Percentiles rank a stretch among this genome's conserved stretches.
Evolutionary conservation across 1,139 yeast species (phyloP).

Genomic region (Kazachstania sp.): DNA sequence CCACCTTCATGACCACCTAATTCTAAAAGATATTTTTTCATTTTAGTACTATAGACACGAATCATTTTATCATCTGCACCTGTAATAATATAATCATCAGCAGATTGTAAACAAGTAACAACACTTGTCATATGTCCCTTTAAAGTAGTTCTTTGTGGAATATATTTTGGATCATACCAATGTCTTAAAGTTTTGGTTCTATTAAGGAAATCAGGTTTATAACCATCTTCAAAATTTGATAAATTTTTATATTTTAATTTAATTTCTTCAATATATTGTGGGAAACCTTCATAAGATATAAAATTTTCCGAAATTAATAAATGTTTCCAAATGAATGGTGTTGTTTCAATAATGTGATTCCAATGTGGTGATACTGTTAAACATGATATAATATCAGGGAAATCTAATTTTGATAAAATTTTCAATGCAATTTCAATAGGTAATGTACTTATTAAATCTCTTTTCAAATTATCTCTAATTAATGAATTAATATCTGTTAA

Average conservation of each 20-base stretch:
- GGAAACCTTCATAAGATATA: slow-evolving; percentile 31
- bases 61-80: slow-evolving; percentile 87
- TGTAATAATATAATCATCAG: slow-evolving; percentile 81
- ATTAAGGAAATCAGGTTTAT: slow-evolving; percentile 34
- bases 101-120: slow-evolving; percentile 90
- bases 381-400: slow-evolving; percentile 51
- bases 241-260: slow-evolving; percentile 15
- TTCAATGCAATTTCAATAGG: slow-evolving; percentile 73
- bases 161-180: slow-evolving; percentile 74
- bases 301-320: slow-evolving; percentile 48
- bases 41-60: slow-evolving; percentile 68
- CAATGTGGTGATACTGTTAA: slow-evolving; percentile 63
- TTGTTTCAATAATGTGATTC: slow-evolving; percentile 53
- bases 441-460: slow-evolving; percentile 62
- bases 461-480: slow-evolving; percentile 52
- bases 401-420: slow-evolving; percentile 61
- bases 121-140: slow-evolving; percentile 74
- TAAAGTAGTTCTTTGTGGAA: slow-evolving; percentile 62
- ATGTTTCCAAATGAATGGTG: slow-evolving; percentile 53
- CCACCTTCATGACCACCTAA: slow-evolving; percentile 93
- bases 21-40: slow-evolving; percentile 61
- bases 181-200: slow-evolving; percentile 56
- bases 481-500: slow-evolving; percentile 58
- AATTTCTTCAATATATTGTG: slow-evolving; percentile 13
- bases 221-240: slow-evolving; percentile 19